phyloP scores from a whole-genome alignment of 441 rosid species.

The Pelargonium hybrid region DNA sequence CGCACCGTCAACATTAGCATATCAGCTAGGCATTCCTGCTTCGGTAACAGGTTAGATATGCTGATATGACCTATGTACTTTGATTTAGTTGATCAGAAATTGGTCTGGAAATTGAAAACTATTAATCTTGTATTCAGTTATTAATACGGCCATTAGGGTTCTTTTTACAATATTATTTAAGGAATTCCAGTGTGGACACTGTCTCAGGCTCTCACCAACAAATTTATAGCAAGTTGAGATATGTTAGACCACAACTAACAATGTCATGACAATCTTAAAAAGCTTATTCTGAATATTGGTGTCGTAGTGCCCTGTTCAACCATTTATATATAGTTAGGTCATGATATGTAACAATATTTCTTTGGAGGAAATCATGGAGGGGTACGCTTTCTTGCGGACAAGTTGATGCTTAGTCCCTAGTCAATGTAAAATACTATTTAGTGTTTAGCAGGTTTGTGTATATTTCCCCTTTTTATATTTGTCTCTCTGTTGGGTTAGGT shows the following conservation, averaged over 20 bases:
- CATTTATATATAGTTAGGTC: not conserved
- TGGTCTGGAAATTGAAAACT: no score
- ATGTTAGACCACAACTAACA: not conserved
- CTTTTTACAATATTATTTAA: not conserved
- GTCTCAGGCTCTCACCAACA: no score
- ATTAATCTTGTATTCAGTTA: not conserved
- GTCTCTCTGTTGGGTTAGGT: not conserved
- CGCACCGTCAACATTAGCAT: conserved; percentile 71
- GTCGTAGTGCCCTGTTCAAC: not conserved
- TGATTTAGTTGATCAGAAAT: no score
- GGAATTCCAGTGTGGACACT: not conserved
- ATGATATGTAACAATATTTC: not conserved
- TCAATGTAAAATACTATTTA: not conserved
- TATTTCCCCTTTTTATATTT: not conserved
- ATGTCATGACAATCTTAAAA: not conserved
- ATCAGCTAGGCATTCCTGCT: conserved; percentile 86
- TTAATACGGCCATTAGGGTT: not conserved
- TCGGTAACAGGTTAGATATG: conserved; percentile 75
- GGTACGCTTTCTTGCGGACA: not conserved
- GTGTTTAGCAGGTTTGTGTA: not conserved
- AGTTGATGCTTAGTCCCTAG: not conserved
- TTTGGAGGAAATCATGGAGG: not conserved
- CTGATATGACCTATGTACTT: not conserved
- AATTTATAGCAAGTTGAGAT: not conserved
- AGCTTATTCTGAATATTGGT: not conserved